Evolutionary conservation across 345 rosid species (phyloP), one percentile per base, ranked within the genome.

Genomic region (Linum usitatissimum): DNA sequence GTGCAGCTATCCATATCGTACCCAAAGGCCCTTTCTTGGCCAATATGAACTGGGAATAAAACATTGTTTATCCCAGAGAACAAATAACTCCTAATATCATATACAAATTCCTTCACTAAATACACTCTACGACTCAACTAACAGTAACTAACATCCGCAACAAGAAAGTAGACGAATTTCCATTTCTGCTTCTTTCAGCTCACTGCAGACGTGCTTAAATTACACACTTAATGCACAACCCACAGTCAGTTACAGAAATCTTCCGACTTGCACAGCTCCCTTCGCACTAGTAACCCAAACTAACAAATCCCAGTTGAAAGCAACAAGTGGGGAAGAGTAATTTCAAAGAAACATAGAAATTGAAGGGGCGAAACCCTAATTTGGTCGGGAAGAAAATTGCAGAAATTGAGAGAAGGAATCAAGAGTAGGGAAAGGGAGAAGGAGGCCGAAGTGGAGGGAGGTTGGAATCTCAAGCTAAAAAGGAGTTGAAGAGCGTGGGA

Each of bases 21-120:
- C 99, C 97, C 60, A 94, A 82, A 59, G 99, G 99, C 66, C 99
- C 99, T 80, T 94, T 94, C 91, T 94, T 94, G 58, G 99, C 99
- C 85, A 94, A 78, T 74, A 94, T 94, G 73, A 94, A 94, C 79
- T 94, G 99, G 60, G 99, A 90, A 70, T 94, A 94, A 76, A 94
- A 94, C 99, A 94, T 94, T 63, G 78, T 74, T 75, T 67, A 55
- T 53, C 70, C 63, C 51, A 4, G 51, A 13, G 51, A 45, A 13
- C 51, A 45, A 15, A 34, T 34, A 45, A 7, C 8, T 13, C 51
- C 51, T 45, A 45, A 15, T 10, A 15, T 10, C 17, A 15, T 15
- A 45, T 45, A 45, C 51, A 45, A 45, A 45, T 9, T 45, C 10
- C 13, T 45, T 15, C 17, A 6, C 51, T 7, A 34, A 34, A 7